Base-by-base conservation (phyloP, 2,329 filamentous ascomycete species). In the Septoria linicola region DNA sequence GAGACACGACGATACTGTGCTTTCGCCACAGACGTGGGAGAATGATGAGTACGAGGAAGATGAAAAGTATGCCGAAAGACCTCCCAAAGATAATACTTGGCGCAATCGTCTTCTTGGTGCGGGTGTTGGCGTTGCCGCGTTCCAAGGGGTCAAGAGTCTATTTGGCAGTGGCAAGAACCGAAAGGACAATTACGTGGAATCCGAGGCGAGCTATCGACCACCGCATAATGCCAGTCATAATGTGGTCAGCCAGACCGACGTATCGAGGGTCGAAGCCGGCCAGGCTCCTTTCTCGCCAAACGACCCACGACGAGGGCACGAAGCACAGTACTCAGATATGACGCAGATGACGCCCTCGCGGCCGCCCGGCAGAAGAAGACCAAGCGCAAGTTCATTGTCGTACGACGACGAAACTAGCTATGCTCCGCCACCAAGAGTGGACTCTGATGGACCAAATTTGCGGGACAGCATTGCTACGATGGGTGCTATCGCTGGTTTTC, bases 251-350 rank as follows among this genome's bases (percentile, higher is more conserved):
- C 71, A 75, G 46, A 74, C 68, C 35, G 75, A 75, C 55, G 64
- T 76, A 10, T 76, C 65, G 65, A 72, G 71, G 64, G 68, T 72
- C 54, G 79, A 82, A 62, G 78, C 80, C 65, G 80, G 79, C 25
- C 73, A 75, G 55, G 76, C 77, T 25, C 77, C 76, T 14, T 66
- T 66, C 37, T 75, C 75, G 25, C 76, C 75, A n/a, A 52, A 61
- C 14, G 58, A 63, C 42, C 55, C 52, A 8, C 43, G 59, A 47
- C 48, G 53, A 23, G 34, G 51, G 8, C 42, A 51, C 14, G 43
- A 47, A 34, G 47, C 47, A 30, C 51, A 55, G 30, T 41, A 58
- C 27, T 56, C 53, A 10, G 55, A 59, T 17, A 41, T 54, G 41
- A 49, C 53, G 17, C 61, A 63, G n/a, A 62, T 61, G 54, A 66